Evolutionary conservation across 331 rosid genomes (phyloP).

Genomic region (Spiraea crenata): DNA sequence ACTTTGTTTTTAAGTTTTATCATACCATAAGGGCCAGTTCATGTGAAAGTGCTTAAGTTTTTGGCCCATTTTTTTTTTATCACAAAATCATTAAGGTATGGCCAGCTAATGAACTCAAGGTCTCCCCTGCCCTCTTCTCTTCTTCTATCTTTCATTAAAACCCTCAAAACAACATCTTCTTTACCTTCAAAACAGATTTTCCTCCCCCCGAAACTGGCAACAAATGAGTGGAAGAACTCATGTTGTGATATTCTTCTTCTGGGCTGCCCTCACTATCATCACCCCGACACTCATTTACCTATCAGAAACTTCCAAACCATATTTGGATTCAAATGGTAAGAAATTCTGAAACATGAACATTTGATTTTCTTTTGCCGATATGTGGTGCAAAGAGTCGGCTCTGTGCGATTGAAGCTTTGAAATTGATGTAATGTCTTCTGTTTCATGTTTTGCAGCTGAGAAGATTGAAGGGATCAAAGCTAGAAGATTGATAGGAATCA

Average conservation of each 20-base stretch:
- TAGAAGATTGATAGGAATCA: conserved; percentile 41
- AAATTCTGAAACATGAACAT: not conserved
- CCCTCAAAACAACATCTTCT: conserved; percentile 13
- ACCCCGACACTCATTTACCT: conserved; percentile 71
- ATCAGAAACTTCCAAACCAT: conserved; percentile 62
- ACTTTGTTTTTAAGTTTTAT: conserved; percentile 25
- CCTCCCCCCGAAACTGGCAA: conserved; percentile 2
- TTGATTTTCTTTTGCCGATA: not conserved
- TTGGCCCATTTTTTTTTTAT: conserved; percentile 19
- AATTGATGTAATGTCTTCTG: not conserved
- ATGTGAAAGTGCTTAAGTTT: not conserved
- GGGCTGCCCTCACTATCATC: conserved; percentile 75
- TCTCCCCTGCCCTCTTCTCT: conserved; percentile 4
- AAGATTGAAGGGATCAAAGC: conserved; percentile 30
- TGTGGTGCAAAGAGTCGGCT: not conserved
- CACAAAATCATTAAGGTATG: conserved; percentile 35
- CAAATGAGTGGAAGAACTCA: conserved; percentile 71
- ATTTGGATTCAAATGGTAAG: conserved; percentile 45
- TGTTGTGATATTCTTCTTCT: conserved; percentile 70
- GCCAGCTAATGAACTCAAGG: conserved; percentile 56
- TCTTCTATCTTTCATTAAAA: conserved; percentile 3
- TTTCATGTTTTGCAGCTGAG: conserved; percentile 47
- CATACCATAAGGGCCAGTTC: not conserved
- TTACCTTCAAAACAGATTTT: not conserved
- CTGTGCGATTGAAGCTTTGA: not conserved